Base-by-base conservation (phyloP, 2,329 filamentous ascomycete genomes). In the Trichophyton schoenleinii region DNA sequence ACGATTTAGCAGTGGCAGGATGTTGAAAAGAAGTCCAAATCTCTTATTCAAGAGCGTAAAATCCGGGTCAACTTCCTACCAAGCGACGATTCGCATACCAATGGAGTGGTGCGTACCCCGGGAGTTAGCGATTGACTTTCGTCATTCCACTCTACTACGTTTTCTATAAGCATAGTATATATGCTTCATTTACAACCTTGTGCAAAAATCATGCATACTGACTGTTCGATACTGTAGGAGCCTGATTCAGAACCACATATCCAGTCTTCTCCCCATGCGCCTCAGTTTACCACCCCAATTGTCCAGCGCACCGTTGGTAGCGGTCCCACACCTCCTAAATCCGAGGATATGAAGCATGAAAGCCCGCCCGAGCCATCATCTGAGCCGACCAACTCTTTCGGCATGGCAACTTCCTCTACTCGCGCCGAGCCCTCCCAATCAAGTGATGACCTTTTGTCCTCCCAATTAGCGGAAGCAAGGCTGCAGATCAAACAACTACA, bases 61-160 rank as follows among this genome's bases (percentile, higher is more conserved):
- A 99, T 99, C 68, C 86, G 92, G 55, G 94, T 99, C 66, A 82
- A 81, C 67, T 99, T 92, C 81, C 80, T 96, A 48, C 75, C 87
- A 57, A 80, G 87, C 8, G 82, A 84, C 58, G 81, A 81, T 46
- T 66, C 68, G 22, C 67, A 68, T 38, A 63, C 69, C 42, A 64
- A 70, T 20, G 64, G 65, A 42, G 63, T 36, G 15, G 58, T 36
- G 31, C 8, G 42, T 48, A 7, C 15, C 22, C 11, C 68, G 61
- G 15, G 20, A 28, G n/a, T 5, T 18, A 44, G 41, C 41, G 34
- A 38, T 44, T 44, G 6, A n/a, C n/a, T n/a, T 44, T 4, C 41
- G 5, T 34, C 20, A 36, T 63, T 58, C 64, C 58, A 31, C 64
- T 34, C 57, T 57, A 38, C 34, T 61, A 49, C 61, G 60, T 57